These are phyloP conservation scores for Salicornia ramosissima DNA, from an alignment of 148 eudicot species.

Conservation along the genomic window DNA sequence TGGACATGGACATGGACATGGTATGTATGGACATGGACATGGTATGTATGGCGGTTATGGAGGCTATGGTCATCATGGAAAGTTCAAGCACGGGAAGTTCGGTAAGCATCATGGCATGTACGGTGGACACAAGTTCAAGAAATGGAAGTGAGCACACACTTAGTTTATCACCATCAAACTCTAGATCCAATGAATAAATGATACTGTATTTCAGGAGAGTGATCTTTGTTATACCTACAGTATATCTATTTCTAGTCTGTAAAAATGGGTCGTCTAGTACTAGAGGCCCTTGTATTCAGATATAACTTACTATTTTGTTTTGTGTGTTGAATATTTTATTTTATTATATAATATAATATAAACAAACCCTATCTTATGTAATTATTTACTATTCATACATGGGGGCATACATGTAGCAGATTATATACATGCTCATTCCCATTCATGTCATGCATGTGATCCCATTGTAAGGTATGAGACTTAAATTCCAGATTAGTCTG, in stretches of 20 bases:
- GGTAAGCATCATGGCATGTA: slow-evolving; percentile 19
- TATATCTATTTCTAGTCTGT: neutral
- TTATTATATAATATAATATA: no score
- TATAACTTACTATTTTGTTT: neutral
- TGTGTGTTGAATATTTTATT: neutral
- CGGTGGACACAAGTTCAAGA: slow-evolving; percentile 20
- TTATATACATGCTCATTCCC: no score
- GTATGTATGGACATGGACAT: slow-evolving; percentile 7
- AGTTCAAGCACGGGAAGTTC: slow-evolving; percentile 15
- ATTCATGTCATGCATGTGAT: no score
- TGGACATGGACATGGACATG: slow-evolving; percentile 18
- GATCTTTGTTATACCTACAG: neutral
- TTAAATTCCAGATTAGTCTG: no score
- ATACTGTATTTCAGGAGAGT: neutral
- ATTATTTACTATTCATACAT: no score
- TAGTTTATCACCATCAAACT: neutral
- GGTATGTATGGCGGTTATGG: slow-evolving; percentile 16
- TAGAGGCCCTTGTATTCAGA: slow-evolving; percentile 1
- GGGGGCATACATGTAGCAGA: no score
- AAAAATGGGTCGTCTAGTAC: neutral
- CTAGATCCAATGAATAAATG: neutral
- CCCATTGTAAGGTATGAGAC: no score
- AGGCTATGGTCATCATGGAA: slow-evolving; percentile 22
- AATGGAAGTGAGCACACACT: slow-evolving; percentile 15
- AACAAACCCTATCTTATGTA: neutral